Evolutionary conservation across 805 yeast genomes (phyloP).

Genomic region (Zygotorulaspora chibaensis): DNA sequence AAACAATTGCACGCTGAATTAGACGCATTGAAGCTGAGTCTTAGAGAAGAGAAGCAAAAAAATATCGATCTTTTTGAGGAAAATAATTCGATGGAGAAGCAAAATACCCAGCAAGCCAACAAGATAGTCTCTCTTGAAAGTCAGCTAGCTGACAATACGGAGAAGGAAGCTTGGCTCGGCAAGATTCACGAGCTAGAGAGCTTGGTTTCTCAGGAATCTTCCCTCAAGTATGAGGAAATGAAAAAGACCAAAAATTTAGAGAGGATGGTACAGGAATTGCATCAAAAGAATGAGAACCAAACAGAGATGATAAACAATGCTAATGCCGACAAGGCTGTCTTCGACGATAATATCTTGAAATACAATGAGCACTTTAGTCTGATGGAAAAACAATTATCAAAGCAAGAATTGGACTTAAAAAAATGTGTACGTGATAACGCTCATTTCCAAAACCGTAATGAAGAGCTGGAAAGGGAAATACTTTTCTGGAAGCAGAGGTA

Average conservation of each 20-base stretch:
- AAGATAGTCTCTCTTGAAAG: conserved; percentile 46
- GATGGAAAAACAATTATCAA: conserved; percentile 44
- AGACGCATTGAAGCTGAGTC: conserved; percentile 29
- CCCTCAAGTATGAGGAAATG: conserved; percentile 47
- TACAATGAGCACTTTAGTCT: conserved; percentile 42
- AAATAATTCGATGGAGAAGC: conserved; percentile 56
- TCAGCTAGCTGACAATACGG: conserved; percentile 47
- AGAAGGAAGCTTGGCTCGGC: conserved; percentile 53
- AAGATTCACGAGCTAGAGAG: conserved; percentile 52
- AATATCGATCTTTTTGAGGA: conserved; percentile 59
- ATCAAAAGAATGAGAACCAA: conserved; percentile 49
- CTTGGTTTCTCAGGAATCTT: conserved; percentile 45
- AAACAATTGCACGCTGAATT: conserved; percentile 34
- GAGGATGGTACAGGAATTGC: conserved; percentile 51
- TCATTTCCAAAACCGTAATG: conserved; percentile 49
- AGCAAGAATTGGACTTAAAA: conserved; percentile 40
- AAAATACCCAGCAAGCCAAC: conserved; percentile 46
- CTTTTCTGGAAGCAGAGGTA: conserved; percentile 48
- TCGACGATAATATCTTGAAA: conserved; percentile 47
- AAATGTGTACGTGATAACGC: conserved; percentile 54
- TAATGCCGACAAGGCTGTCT: conserved; percentile 54
- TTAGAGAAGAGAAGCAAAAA: conserved; percentile 47
- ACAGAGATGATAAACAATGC: conserved; percentile 46
- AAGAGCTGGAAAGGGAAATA: conserved; percentile 53
- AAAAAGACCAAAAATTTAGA: conserved; percentile 49